phyloP scores from a whole-genome alignment of 495 filamentous ascomycete species.

The Xylaria cubensis region DNA sequence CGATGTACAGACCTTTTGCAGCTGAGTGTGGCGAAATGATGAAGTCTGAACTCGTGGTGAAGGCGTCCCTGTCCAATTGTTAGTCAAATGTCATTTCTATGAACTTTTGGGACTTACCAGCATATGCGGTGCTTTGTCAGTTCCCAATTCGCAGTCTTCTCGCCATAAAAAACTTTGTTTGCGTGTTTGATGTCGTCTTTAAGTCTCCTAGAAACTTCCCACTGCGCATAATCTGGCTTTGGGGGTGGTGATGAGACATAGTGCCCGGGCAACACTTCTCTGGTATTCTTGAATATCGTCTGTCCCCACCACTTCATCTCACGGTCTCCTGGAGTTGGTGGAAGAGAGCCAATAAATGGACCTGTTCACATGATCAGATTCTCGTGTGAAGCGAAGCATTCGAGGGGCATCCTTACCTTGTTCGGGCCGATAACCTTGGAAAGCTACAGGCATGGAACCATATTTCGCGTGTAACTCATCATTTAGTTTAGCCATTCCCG shows the following conservation, averaged over 20 bases:
- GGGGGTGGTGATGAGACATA: constrained; percentile 59
- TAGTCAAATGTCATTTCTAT: not conserved
- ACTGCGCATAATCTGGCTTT: constrained; percentile 50
- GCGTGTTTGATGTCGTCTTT: constrained; percentile 40
- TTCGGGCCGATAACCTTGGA: constrained; percentile 39
- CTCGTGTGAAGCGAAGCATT: not conserved
- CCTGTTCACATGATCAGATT: constrained; percentile 29
- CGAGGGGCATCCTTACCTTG: constrained; percentile 27
- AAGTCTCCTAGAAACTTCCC: constrained; percentile 52
- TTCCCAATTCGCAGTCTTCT: constrained; percentile 29
- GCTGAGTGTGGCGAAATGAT: constrained; percentile 63
- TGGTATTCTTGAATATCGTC: constrained; percentile 61
- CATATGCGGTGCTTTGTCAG: constrained; percentile 44
- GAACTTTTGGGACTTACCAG: constrained; percentile 37
- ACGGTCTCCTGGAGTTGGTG: constrained; percentile 44
- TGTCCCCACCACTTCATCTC: constrained; percentile 63
- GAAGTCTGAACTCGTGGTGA: constrained; percentile 59
- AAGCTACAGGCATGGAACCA: constrained; percentile 44
- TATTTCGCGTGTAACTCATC: constrained; percentile 39
- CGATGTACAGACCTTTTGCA: constrained; percentile 53
- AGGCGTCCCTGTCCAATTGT: constrained; percentile 33
- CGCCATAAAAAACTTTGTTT: constrained; percentile 36
- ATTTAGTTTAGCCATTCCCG: constrained; percentile 48
- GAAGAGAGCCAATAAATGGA: constrained; percentile 43
- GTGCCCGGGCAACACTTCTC: constrained; percentile 48